These are phyloP conservation scores for Lanmaoa pseudosensibilis DNA, from an alignment of 768 basidiomycete genomes.

Conservation along the genomic window DNA sequence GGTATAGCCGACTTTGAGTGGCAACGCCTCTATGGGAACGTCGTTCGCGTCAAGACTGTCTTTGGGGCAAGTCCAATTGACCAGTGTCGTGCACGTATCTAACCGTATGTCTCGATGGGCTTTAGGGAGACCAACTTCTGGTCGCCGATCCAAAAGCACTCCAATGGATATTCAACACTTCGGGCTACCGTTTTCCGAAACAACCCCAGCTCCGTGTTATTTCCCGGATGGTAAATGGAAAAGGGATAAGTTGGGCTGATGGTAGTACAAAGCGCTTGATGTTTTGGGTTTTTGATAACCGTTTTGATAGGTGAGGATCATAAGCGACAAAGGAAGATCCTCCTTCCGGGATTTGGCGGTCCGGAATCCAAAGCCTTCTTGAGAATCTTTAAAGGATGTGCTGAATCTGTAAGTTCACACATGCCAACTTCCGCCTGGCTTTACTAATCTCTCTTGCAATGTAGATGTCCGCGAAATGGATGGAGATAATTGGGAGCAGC, in stretches of 20 bases:
- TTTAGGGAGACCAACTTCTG: conserved; percentile 45
- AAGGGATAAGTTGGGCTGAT: conserved; percentile 41
- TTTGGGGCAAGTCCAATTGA: conserved; percentile 24
- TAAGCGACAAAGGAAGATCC: conserved; percentile 52
- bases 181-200: conserved; percentile 45
- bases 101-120: conserved; percentile 6
- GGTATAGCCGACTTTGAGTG: conserved; percentile 31
- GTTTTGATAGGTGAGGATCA: conserved; percentile 40
- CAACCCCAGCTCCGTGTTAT: conserved; percentile 25
- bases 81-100: neutral
- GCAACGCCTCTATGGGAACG: conserved; percentile 30
- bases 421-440: neutral
- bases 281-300: conserved; percentile 12
- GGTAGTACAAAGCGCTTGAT: conserved; percentile 25
- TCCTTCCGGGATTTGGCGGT: conserved; percentile 56
- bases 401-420: conserved; percentile 19
- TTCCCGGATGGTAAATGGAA: conserved; percentile 27
- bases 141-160: conserved; percentile 50
- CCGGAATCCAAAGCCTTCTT: conserved; percentile 53
- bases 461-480: conserved; percentile 28
- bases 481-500: conserved; percentile 15
- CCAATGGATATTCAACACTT: conserved; percentile 40
- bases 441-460: neutral
- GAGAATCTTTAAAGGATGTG: conserved; percentile 45
- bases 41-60: conserved; percentile 30